Evolutionary conservation across 2,329 filamentous ascomycete genomes (phyloP).

Genomic region (Botrytis sinoallii): DNA sequence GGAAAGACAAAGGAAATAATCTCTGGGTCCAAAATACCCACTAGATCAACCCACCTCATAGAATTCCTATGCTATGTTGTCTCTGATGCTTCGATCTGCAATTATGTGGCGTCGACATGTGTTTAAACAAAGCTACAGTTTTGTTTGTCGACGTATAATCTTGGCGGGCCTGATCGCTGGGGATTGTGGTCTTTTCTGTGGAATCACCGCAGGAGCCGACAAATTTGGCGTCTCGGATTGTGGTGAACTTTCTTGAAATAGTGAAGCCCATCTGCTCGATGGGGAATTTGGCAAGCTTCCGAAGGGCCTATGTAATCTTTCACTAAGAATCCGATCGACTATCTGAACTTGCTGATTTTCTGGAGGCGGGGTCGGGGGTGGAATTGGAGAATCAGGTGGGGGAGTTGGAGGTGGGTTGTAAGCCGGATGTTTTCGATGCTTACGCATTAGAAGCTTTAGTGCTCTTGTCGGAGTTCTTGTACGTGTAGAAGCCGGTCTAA

Average conservation of each 20-base stretch:
- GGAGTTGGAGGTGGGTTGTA: background rate
- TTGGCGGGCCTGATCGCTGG: background rate
- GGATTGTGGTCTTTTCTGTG: background rate
- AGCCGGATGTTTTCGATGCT: background rate
- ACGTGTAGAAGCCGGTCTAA: background rate
- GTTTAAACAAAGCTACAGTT: background rate
- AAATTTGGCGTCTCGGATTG: background rate
- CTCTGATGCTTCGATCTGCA: background rate
- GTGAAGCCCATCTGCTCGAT: too few relatives aligned
- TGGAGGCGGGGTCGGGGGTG: background rate
- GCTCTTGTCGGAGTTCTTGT: background rate
- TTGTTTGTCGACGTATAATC: background rate
- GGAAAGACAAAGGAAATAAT: background rate
- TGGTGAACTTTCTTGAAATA: background rate
- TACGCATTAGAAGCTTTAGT: background rate
- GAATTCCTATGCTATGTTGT: background rate
- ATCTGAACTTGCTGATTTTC: background rate
- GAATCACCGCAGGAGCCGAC: background rate
- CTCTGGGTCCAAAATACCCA: background rate
- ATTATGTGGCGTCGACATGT: background rate
- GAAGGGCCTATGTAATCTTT: too few relatives aligned
- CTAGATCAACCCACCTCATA: background rate
- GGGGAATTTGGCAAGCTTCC: background rate
- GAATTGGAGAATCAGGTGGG: too few relatives aligned
- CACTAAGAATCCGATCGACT: background rate